Conservation (phyloP, 768 basidiomycete genomes). For the Trametes punicea region DNA sequence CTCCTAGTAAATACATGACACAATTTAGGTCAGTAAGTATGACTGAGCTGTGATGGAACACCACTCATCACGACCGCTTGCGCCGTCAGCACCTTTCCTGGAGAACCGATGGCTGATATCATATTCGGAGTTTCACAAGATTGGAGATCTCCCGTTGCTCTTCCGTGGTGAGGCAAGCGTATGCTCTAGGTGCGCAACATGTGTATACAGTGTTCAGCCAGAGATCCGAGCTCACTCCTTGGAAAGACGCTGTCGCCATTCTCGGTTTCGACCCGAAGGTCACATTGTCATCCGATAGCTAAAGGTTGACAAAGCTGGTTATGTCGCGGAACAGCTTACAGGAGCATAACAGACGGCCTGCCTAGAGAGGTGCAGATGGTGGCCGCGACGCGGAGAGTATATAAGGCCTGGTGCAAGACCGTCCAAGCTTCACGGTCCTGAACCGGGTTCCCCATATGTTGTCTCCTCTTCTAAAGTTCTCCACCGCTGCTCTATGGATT, state of each 20-base stretch:
- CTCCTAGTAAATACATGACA: background rate
- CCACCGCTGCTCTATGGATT: too few species aligned
- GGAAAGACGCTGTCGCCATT: background rate
- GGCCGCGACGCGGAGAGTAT: background rate
- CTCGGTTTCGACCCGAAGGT: background rate
- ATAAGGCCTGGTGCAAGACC: background rate
- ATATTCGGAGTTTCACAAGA: background rate
- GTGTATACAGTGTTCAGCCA: background rate
- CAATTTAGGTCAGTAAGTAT: too few species aligned
- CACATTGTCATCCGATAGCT: background rate
- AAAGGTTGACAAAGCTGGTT: background rate
- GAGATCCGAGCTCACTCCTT: background rate
- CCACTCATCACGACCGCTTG: background rate
- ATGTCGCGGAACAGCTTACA: too few species aligned
- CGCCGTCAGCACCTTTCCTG: too few species aligned
- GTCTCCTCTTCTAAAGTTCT: background rate
- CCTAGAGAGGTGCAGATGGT: background rate
- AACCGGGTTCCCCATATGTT: background rate
- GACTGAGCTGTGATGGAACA: too few species aligned
- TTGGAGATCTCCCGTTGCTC: background rate
- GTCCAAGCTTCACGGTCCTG: background rate
- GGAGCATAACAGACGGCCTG: too few species aligned
- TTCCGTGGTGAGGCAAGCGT: background rate
- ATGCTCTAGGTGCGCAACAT: too few species aligned
- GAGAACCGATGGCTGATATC: background rate